These are phyloP conservation scores for Cystobasidium tubakii DNA, from an alignment of 768 basidiomycete species.

Conservation along the genomic window DNA sequence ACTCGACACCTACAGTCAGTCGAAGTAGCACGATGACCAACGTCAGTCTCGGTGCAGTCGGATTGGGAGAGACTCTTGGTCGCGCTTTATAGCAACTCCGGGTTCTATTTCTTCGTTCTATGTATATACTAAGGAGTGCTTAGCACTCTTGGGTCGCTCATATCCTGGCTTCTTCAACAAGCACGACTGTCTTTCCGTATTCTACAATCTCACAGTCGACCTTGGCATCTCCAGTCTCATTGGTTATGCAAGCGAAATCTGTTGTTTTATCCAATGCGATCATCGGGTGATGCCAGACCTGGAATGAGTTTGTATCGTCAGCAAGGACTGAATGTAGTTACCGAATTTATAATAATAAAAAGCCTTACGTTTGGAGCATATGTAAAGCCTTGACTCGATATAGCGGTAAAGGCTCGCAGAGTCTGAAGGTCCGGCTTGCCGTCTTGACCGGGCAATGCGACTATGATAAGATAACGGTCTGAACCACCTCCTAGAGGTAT, in stretches of 20 bases:
- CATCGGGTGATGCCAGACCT: constrained; percentile 40
- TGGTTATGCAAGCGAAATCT: constrained; percentile 71
- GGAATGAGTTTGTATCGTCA: background rate
- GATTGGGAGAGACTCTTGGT: constrained; percentile 3
- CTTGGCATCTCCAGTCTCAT: constrained; percentile 69
- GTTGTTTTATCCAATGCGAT: constrained; percentile 52
- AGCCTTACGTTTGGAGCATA: constrained; percentile 75
- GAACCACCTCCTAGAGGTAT: constrained; percentile 72
- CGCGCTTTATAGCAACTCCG: background rate
- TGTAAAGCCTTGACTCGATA: constrained; percentile 72
- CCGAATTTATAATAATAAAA: constrained; percentile 42
- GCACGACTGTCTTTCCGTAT: constrained; percentile 47
- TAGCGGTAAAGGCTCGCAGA: constrained; percentile 74
- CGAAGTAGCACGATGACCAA: constrained; percentile 16
- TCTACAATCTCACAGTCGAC: constrained; percentile 83
- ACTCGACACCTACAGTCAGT: background rate
- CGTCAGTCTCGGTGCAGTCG: background rate
- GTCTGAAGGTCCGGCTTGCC: constrained; percentile 71
- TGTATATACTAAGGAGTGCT: background rate
- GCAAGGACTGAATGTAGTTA: background rate
- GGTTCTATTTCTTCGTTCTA: no score
- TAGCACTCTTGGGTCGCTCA: background rate
- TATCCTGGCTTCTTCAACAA: constrained; percentile 38
- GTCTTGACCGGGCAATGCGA: constrained; percentile 68
- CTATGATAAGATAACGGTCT: constrained; percentile 71